A percentile compares a stretch with the other conserved stretches of the same genome.
phyloP scores from a whole-genome alignment of 2,329 filamentous ascomycete species.

The Exophiala dermatitidis region DNA sequence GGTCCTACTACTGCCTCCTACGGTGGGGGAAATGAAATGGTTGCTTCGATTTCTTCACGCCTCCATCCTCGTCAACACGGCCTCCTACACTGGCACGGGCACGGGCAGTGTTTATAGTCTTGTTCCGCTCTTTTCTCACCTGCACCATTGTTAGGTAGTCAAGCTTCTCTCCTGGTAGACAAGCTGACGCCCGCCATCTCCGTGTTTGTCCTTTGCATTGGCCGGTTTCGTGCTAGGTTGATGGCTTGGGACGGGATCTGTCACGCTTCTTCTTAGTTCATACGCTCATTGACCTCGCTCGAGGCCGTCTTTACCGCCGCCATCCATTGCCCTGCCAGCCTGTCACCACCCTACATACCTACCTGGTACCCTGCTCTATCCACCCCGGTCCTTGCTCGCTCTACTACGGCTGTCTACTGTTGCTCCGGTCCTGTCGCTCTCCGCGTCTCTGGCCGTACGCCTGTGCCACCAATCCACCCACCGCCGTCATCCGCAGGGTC shows the following conservation, averaged over 20 bases:
- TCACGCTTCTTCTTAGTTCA: background rate
- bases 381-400: background rate
- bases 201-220: background rate
- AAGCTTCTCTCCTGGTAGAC: too few species aligned
- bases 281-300: conserved; percentile 1
- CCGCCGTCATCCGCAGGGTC: conserved; percentile 3
- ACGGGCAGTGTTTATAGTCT: too few species aligned
- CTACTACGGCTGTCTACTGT: background rate
- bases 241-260: background rate
- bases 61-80: too few species aligned
- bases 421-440: conserved; percentile 3
- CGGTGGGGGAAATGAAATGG: too few species aligned
- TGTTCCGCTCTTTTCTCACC: too few species aligned
- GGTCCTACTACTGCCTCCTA: too few species aligned
- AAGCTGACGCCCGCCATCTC: background rate
- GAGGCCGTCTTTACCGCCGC: background rate
- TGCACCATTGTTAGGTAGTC: too few species aligned
- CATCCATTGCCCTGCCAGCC: background rate
- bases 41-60: too few species aligned
- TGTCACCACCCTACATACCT: background rate
- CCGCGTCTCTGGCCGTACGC: conserved; percentile 5
- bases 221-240: background rate
- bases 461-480: conserved; percentile 1
- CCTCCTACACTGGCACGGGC: too few species aligned
- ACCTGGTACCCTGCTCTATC: background rate